These are phyloP conservation scores for Kluyveromyces marxianus DNA, from an alignment of 1,139 yeast genomes.

Conservation along the genomic window DNA sequence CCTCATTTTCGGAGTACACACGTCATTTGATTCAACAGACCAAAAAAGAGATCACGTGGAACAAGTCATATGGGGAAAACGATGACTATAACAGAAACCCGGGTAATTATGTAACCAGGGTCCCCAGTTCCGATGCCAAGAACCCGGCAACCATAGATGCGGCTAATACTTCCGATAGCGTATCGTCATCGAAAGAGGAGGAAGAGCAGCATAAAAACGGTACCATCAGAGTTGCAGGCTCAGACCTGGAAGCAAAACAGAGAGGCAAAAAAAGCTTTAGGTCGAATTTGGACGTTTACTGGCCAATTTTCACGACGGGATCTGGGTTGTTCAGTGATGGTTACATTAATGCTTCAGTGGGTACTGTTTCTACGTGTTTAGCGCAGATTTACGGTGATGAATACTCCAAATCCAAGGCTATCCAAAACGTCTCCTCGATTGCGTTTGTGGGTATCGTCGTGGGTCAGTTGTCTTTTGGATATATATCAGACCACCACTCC, in stretches of 20 bases:
- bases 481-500: constrained; percentile 66
- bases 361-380: constrained; percentile 68
- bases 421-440: constrained; percentile 74
- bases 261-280: background rate
- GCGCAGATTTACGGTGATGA: constrained; percentile 53
- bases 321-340: constrained; percentile 92
- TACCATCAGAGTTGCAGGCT: too few relatives aligned
- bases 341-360: constrained; percentile 75
- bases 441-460: constrained; percentile 87
- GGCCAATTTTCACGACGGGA: constrained; percentile 85
- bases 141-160: too few relatives aligned
- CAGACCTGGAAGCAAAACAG: too few relatives aligned
- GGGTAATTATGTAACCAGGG: too few relatives aligned
- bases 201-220: background rate
- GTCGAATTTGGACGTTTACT: constrained; percentile 29
- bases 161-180: too few relatives aligned
- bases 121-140: too few relatives aligned
- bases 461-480: constrained; percentile 80
- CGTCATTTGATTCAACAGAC: constrained; percentile 36
- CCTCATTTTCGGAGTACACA: constrained; percentile 33
- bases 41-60: constrained; percentile 27
- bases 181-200: background rate
- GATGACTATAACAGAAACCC: background rate
- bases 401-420: constrained; percentile 57
- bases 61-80: constrained; percentile 5